Evolutionary conservation across 352 stramenopile genomes (phyloP).

Genomic region (Phytophthora kernoviae): DNA sequence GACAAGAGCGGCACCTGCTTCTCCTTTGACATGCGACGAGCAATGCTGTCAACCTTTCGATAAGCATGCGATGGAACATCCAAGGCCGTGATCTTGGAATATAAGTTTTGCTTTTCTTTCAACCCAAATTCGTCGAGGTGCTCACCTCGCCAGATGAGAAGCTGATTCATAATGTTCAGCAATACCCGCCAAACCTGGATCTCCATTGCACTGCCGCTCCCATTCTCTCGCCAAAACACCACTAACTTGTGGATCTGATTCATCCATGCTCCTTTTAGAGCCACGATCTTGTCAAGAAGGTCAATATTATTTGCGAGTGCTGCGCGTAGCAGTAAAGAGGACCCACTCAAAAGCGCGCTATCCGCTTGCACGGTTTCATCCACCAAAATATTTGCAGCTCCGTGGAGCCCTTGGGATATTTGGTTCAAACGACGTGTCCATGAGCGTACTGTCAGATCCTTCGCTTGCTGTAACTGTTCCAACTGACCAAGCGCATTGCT

Average conservation of each 20-base stretch:
- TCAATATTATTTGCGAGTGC: constrained; percentile 34
- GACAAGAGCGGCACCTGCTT: constrained; percentile 48
- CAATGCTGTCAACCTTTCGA: constrained; percentile 19
- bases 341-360: constrained; percentile 41
- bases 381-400: constrained; percentile 57
- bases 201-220: constrained; percentile 51
- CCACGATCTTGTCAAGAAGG: constrained; percentile 39
- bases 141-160: constrained; percentile 64
- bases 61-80: constrained; percentile 60
- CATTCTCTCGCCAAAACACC: constrained; percentile 55
- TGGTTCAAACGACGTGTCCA: constrained; percentile 58
- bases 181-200: constrained; percentile 60
- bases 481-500: constrained; percentile 38
- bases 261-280: constrained; percentile 53
- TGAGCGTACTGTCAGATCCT: constrained; percentile 45
- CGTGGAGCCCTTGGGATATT: constrained; percentile 47
- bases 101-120: constrained; percentile 58
- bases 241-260: constrained; percentile 41
- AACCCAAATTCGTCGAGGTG: constrained; percentile 43
- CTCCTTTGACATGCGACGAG: constrained; percentile 4
- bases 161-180: constrained; percentile 49
- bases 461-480: constrained; percentile 18
- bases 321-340: constrained; percentile 42
- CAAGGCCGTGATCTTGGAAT: constrained; percentile 50
- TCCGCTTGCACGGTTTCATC: constrained; percentile 33